A percentile compares a stretch with the other conserved stretches of the same genome.
Conservation (phyloP, 768 basidiomycete genomes). For the Leccinum obscurum region DNA sequence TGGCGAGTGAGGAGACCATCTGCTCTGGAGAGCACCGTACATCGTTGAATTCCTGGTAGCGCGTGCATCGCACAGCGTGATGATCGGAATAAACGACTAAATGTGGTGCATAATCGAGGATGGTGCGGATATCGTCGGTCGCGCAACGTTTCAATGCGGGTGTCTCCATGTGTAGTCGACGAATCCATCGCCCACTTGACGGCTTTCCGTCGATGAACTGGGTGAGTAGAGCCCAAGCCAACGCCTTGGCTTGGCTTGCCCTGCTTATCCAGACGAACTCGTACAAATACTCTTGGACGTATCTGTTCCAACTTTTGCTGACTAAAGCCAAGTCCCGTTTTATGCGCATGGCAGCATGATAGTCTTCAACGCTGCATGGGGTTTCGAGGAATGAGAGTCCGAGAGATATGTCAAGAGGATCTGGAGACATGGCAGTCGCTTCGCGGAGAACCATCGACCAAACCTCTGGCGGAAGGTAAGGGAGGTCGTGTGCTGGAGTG, state of each 20-base stretch:
- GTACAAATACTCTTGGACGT: constrained; percentile 57
- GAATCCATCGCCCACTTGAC: constrained; percentile 51
- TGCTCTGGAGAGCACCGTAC: constrained; percentile 52
- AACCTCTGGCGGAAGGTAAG: constrained; percentile 57
- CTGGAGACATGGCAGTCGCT: constrained; percentile 46
- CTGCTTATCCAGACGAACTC: constrained; percentile 71
- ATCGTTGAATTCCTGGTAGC: constrained; percentile 44
- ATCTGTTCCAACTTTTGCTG: constrained; percentile 52
- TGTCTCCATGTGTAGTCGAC: constrained; percentile 71
- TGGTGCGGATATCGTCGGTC: constrained; percentile 65
- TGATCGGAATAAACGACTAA: constrained; percentile 64
- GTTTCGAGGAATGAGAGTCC: constrained; percentile 61
- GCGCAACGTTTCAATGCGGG: constrained; percentile 59
- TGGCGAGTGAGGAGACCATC: constrained; percentile 59
- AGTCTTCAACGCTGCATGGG: constrained; percentile 42
- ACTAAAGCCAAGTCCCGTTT: constrained; percentile 57
- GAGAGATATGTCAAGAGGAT: constrained; percentile 48
- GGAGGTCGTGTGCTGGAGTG: constrained; percentile 37
- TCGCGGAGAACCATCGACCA: constrained; percentile 67
- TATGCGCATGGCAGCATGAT: constrained; percentile 46
- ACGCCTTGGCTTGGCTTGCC: constrained; percentile 48
- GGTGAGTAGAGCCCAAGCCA: constrained; percentile 45
- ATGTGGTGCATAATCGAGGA: constrained; percentile 62
- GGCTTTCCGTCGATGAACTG: constrained; percentile 40
- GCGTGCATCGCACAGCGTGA: constrained; percentile 58